Conservation (phyloP, 2,329 filamentous ascomycete species). For the Epichloe sibirici region DNA sequence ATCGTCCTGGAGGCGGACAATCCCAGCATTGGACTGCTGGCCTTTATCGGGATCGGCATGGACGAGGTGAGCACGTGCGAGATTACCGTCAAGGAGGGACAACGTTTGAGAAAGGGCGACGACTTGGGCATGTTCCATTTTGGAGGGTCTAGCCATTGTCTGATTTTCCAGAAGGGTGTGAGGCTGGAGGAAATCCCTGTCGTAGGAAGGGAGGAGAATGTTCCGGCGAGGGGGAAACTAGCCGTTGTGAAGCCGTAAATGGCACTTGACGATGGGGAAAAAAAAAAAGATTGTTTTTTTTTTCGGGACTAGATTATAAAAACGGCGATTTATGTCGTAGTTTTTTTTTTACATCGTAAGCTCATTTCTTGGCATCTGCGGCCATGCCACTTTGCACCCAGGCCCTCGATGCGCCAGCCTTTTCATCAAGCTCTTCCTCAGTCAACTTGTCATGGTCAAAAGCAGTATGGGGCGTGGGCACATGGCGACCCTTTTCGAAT, state of each 20-base stretch:
- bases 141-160: slow-evolving; percentile 58
- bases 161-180: slow-evolving; percentile 51
- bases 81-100: slow-evolving; percentile 53
- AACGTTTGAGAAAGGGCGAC: slow-evolving; percentile 56
- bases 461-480: slow-evolving; percentile 55
- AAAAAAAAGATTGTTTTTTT: not conserved
- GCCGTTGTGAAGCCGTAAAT: slow-evolving; percentile 17
- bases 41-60: slow-evolving; percentile 63
- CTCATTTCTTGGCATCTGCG: slow-evolving; percentile 43
- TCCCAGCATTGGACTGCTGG: slow-evolving; percentile 53
- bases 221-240: slow-evolving; percentile 26
- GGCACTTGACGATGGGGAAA: not conserved
- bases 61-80: slow-evolving; percentile 65
- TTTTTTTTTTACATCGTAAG: too few relatives aligned
- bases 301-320: not conserved
- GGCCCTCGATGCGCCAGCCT: slow-evolving; percentile 36
- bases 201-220: slow-evolving; percentile 24
- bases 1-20: slow-evolving; percentile 63
- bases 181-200: slow-evolving; percentile 29
- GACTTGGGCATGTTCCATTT: slow-evolving; percentile 71
- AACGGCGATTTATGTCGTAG: not conserved
- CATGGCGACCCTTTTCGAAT: slow-evolving; percentile 63
- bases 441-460: slow-evolving; percentile 31
- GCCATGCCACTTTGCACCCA: slow-evolving; percentile 65
- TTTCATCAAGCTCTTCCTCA: slow-evolving; percentile 43